phyloP scores from a whole-genome alignment of 2,329 filamentous ascomycete genomes.

The Clarireedia hainanense region DNA sequence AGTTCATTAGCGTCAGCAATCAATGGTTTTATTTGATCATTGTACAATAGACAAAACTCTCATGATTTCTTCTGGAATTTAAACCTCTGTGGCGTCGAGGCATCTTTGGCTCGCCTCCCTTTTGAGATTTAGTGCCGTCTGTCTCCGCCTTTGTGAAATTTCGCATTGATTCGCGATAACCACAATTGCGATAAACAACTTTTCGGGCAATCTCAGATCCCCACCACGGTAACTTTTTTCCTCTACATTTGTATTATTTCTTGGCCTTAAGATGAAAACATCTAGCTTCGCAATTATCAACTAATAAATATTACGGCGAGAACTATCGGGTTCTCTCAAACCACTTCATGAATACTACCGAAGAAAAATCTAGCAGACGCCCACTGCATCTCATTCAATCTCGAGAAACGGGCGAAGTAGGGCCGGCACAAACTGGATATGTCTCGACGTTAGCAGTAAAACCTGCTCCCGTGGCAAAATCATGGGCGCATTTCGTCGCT shows the following conservation, averaged over 20 bases:
- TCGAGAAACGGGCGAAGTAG: constrained; percentile 51
- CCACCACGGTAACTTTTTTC: not conserved
- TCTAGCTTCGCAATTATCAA: not conserved
- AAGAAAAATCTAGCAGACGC: constrained; percentile 13
- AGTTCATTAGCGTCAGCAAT: constrained; percentile 10
- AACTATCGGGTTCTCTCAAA: constrained; percentile 4
- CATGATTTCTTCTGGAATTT: not conserved
- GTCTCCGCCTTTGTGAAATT: not conserved
- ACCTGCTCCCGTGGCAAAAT: constrained; percentile 53
- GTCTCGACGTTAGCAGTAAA: constrained; percentile 31
- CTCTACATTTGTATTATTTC: not conserved
- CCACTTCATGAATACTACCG: constrained; percentile 27
- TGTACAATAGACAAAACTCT: not conserved
- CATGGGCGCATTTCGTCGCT: constrained; percentile 87
- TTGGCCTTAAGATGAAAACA: not conserved
- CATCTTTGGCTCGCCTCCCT: too few relatives aligned
- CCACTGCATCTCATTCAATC: constrained; percentile 32
- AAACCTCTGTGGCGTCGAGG: too few relatives aligned
- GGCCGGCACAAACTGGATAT: constrained; percentile 37
- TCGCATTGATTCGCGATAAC: not conserved
- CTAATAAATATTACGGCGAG: not conserved
- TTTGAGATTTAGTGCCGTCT: not conserved
- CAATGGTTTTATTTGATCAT: not conserved
- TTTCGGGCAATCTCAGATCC: not conserved
- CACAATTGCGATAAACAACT: not conserved